Conservation (phyloP, 495 filamentous ascomycete genomes). For the Cercophora sp. region DNA sequence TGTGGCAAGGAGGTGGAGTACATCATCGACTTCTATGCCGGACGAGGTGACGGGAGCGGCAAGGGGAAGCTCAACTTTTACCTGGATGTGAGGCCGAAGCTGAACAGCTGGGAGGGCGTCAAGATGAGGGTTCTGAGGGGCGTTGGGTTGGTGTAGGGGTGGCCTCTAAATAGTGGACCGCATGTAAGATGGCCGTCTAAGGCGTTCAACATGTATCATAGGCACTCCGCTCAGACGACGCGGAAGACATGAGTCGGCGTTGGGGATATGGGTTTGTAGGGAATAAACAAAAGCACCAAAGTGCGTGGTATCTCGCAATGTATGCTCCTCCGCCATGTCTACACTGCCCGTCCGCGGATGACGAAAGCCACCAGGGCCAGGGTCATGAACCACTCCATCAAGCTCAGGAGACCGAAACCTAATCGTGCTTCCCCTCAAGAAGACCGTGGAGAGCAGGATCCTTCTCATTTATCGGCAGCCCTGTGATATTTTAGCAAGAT, state of each 20-base stretch:
- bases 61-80: slow-evolving; percentile 78
- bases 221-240: neutral
- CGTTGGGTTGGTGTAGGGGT: slow-evolving; percentile 54
- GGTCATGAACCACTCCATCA: too few relatives aligned
- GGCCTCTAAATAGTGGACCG: too few relatives aligned
- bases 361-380: too few relatives aligned
- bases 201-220: neutral
- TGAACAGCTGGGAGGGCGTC: slow-evolving; percentile 86
- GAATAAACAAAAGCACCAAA: too few relatives aligned
- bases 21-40: slow-evolving; percentile 96
- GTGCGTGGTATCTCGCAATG: slow-evolving; percentile 19
- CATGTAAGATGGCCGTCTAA: neutral
- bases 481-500: slow-evolving; percentile 10
- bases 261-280: too few relatives aligned
- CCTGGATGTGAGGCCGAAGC: slow-evolving; percentile 89
- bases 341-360: too few relatives aligned
- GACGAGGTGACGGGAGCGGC: slow-evolving; percentile 54
- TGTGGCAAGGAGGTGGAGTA: slow-evolving; percentile 90
- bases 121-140: slow-evolving; percentile 71
- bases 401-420: too few relatives aligned
- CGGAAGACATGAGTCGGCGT: neutral
- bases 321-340: too few relatives aligned
- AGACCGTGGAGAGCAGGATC: slow-evolving; percentile 15
- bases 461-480: slow-evolving; percentile 19
- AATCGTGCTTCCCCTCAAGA: slow-evolving; percentile 23